phyloP scores from a whole-genome alignment of 108 stramenopile species.

The Chaetoceros muelleri region DNA sequence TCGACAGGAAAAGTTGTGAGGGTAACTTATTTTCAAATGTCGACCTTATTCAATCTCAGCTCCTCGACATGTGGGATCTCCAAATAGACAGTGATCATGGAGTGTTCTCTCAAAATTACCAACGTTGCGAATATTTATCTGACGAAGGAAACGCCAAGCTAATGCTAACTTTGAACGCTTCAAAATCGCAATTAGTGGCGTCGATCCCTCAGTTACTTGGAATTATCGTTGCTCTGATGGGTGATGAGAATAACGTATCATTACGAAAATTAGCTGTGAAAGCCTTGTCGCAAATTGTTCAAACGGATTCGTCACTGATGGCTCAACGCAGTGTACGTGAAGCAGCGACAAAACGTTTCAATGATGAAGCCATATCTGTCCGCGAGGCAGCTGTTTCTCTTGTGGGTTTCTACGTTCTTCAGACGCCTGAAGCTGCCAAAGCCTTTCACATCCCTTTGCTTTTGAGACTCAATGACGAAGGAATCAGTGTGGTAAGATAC shows the following conservation, averaged over 20 bases:
- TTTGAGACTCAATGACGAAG: conserved; percentile 63
- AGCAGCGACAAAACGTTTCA: conserved; percentile 69
- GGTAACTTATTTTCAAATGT: conserved; percentile 16
- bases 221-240: conserved; percentile 69
- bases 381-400: conserved; percentile 87
- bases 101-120: background rate
- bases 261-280: conserved; percentile 79
- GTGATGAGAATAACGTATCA: conserved; percentile 26
- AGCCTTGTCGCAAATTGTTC: conserved; percentile 36
- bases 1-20: conserved; percentile 12
- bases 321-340: conserved; percentile 43
- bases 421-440: conserved; percentile 64
- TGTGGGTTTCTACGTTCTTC: conserved; percentile 81
- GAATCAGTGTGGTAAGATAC: conserved; percentile 76
- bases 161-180: conserved; percentile 34
- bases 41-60: conserved; percentile 20
- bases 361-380: conserved; percentile 87
- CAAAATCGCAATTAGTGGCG: conserved; percentile 33
- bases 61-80: conserved; percentile 35
- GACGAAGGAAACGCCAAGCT: conserved; percentile 65
- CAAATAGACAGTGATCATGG: background rate
- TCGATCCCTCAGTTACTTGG: conserved; percentile 42
- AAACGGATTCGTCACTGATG: conserved; percentile 76
- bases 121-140: conserved; percentile 17
- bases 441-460: conserved; percentile 76